Evolutionary conservation across 768 basidiomycete species (phyloP).

Genomic region (Lentinus tigrinus): DNA sequence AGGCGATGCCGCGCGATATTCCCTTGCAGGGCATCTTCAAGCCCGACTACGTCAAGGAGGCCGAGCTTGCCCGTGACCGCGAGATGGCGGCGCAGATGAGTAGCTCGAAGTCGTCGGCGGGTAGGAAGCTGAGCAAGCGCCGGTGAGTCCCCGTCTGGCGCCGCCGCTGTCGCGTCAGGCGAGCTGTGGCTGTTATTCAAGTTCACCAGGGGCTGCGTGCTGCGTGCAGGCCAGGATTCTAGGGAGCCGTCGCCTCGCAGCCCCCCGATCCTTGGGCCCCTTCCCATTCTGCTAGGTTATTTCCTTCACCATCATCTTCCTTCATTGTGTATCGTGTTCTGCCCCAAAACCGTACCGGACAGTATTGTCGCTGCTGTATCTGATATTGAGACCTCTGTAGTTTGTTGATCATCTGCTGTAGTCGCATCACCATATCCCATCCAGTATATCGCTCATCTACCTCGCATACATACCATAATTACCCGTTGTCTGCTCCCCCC

Average conservation of each 20-base stretch:
- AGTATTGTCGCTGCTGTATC: not conserved
- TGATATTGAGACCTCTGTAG: not conserved
- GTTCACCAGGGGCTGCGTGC: not conserved
- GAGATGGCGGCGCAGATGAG: slow-evolving; percentile 9
- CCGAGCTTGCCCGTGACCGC: slow-evolving; percentile 14
- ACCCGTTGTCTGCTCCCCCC: not conserved
- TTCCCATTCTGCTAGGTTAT: not conserved
- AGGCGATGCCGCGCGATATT: not conserved
- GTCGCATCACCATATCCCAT: not conserved
- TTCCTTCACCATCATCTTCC: not conserved
- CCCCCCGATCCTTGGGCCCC: not conserved
- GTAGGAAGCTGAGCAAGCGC: slow-evolving; percentile 28
- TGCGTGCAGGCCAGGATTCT: not conserved
- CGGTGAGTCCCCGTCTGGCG: slow-evolving; percentile 9
- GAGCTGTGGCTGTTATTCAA: not conserved
- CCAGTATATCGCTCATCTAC: not conserved
- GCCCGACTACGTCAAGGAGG: slow-evolving; percentile 14
- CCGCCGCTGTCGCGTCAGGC: not conserved
- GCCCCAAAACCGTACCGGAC: not conserved
- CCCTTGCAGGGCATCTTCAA: slow-evolving; percentile 6
- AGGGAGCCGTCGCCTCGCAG: not conserved
- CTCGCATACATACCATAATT: not conserved
- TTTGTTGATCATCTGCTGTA: not conserved
- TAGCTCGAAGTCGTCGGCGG: slow-evolving; percentile 5
- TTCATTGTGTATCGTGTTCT: not conserved